Evolutionary conservation across 495 filamentous ascomycete genomes (phyloP), one percentile per base, ranked within the genome.

Genomic region (Aspergillus olivimuriae): DNA sequence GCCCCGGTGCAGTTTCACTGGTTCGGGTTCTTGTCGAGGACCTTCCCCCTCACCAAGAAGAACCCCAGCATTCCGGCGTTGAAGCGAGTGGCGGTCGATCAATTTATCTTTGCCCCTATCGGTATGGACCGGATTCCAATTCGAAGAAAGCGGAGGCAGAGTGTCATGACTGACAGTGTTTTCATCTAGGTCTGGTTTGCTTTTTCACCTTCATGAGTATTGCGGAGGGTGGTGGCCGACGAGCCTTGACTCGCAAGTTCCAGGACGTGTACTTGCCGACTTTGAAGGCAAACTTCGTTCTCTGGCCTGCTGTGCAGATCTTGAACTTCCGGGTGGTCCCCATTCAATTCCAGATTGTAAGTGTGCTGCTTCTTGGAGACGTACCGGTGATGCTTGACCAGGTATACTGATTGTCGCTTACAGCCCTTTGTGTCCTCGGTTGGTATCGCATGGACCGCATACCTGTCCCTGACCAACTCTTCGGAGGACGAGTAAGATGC

Each of bases 391-490:
- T 17, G 12, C 38, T n/a, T n/a, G n/a, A n/a, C n/a, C n/a, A n/a
- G n/a, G 6, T 17, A 26, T 2, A 43, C 24, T 50, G 10, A 41
- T 49, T 26, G 17, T 15, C 44, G 48, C 15, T 21, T 46, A 28
- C 48, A 97, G 92, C 94, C 94, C 2, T 96, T 99, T 59, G 94
- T 96, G 10, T 95, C 90, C 3, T 91, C 86, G 19, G 69, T 99
- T 43, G 94, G 94, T 75, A 96, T 99, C 52, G 89, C 89, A 35
- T 99, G 94, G 94, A 99, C 94, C n/a, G 90, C 89, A 17, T 99
- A 96, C 61, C 79, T 99, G 19, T 96, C 90, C 0, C 75, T 99
- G 4, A 92, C 87, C 42, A 99, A 97, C 61, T 84, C 90, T 19
- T 68, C 90, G 0, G 89, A 91, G 39, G 83, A 94, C 39, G 58